A percentile compares a stretch with the other conserved stretches of the same genome.
Evolutionary conservation across 306 rosid genomes (phyloP).

Genomic region (Vigna trinervia): DNA sequence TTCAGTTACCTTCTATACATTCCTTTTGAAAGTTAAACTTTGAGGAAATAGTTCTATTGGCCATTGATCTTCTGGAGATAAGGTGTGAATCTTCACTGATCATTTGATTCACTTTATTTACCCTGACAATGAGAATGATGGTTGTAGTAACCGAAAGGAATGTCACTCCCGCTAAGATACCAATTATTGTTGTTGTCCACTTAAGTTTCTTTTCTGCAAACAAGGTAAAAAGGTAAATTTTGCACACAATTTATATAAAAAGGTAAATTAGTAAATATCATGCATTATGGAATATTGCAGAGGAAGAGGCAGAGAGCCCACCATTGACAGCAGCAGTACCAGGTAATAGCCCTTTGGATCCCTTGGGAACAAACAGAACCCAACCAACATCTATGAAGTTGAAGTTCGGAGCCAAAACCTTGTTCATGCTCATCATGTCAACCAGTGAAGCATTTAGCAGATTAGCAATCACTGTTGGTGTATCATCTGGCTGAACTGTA

Average conservation of each 20-base stretch:
- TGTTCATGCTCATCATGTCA: slow-evolving; percentile 54
- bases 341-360: slow-evolving; percentile 54
- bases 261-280: background rate
- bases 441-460: slow-evolving; percentile 46
- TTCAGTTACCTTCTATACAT: slow-evolving; percentile 53
- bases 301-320: slow-evolving; percentile 24
- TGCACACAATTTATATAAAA: background rate
- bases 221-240: background rate
- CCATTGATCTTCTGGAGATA: slow-evolving; percentile 43
- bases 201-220: slow-evolving; percentile 45
- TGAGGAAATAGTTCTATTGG: slow-evolving; percentile 41
- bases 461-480: slow-evolving; percentile 47
- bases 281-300: background rate
- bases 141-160: slow-evolving; percentile 49
- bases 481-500: slow-evolving; percentile 64
- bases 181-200: slow-evolving; percentile 44
- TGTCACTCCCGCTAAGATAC: slow-evolving; percentile 46
- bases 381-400: slow-evolving; percentile 48
- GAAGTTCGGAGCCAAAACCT: slow-evolving; percentile 30
- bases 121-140: slow-evolving; percentile 47
- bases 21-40: slow-evolving; percentile 42
- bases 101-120: slow-evolving; percentile 36
- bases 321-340: slow-evolving; percentile 12
- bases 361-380: slow-evolving; percentile 73
- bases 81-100: slow-evolving; percentile 41